Evolutionary conservation across 805 yeast genomes (phyloP).

Genomic region (Candida odintsovae): DNA sequence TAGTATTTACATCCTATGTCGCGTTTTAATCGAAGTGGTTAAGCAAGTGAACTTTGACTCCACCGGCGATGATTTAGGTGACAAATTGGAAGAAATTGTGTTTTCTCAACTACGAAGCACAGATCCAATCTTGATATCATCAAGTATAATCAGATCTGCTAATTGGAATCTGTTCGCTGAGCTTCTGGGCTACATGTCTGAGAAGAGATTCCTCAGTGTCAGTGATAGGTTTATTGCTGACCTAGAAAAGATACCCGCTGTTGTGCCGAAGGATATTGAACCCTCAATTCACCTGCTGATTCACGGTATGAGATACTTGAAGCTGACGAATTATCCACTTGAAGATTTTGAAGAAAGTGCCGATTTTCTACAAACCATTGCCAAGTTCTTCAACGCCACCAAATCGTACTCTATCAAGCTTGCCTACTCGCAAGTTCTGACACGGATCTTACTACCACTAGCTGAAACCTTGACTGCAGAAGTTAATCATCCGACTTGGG

Average conservation of each 20-base stretch:
- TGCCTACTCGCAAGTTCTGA: constrained; percentile 83
- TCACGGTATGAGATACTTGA: constrained; percentile 86
- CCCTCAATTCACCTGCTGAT: constrained; percentile 69
- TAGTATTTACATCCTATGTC: constrained; percentile 80
- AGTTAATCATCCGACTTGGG: constrained; percentile 94
- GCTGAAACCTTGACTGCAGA: constrained; percentile 90
- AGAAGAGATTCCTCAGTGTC: constrained; percentile 74
- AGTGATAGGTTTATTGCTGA: constrained; percentile 93
- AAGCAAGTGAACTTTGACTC: constrained; percentile 74
- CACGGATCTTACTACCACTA: constrained; percentile 68
- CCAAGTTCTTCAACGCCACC: constrained; percentile 71
- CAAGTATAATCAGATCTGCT: constrained; percentile 74
- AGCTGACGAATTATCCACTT: constrained; percentile 75
- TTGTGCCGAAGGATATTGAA: constrained; percentile 42
- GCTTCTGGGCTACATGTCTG: constrained; percentile 86
- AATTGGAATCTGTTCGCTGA: constrained; percentile 93
- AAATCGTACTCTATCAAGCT: constrained; percentile 58
- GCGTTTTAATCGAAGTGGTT: constrained; percentile 90
- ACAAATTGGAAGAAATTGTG: constrained; percentile 86
- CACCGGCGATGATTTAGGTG: constrained; percentile 73
- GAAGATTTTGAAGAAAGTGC: constrained; percentile 92
- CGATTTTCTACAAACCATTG: constrained; percentile 78
- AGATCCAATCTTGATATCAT: constrained; percentile 65
- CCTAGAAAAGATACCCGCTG: constrained; percentile 70
- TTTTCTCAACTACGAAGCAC: constrained; percentile 84